Base-by-base conservation (phyloP, 768 basidiomycete genomes). In the Myochromella boudieri region DNA sequence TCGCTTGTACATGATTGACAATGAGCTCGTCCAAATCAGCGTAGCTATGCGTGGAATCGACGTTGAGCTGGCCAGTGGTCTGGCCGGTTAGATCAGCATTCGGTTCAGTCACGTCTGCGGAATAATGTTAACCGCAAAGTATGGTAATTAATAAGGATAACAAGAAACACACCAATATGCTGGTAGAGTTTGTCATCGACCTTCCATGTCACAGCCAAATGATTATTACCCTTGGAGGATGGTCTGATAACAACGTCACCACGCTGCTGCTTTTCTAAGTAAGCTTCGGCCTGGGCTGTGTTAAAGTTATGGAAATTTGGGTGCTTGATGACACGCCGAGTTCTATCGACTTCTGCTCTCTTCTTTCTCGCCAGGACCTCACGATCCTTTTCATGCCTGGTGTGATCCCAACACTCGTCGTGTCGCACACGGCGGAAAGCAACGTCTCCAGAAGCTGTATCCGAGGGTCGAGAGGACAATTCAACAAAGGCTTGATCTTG, bases 181-280 rank as follows among this genome's bases (percentile, higher is more conserved):
- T 98, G 97, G 66, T 90, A 98, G 21, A 99, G 71, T 49, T 85
- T 90, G 48, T 97, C 88, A 53, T 95, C 95, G 2, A 99, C 94
- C 69, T 98, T 99, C 97, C 97, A 99, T 0, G 97, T 99, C 8
- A 99, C 88, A 34, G 95, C 95, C 28, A 99, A 75, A 68, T 98
- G 97, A 57, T 97, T 81, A 28, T 77, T 70, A 11, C 95, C 95
- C 66, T 95, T 94, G 3, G 95, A 97, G 14, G 94, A 95, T 0
- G 97, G 97, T 36, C 97, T 76, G 53, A 99, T 93, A 32, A 98
- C 90, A 31, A 95, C 95, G 64, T 98, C 97, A 8, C 97, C 97
- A 15, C 91, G 82, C 57, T 94, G 92, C 62, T 92, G 90, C 55
- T 85, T 85, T 55, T 91, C 88, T 50, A 99, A 73, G 61, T 87